Evolutionary conservation across 768 basidiomycete species (phyloP), one percentile per base, ranked within the genome.

Genomic region (Neoboletus magnificus): DNA sequence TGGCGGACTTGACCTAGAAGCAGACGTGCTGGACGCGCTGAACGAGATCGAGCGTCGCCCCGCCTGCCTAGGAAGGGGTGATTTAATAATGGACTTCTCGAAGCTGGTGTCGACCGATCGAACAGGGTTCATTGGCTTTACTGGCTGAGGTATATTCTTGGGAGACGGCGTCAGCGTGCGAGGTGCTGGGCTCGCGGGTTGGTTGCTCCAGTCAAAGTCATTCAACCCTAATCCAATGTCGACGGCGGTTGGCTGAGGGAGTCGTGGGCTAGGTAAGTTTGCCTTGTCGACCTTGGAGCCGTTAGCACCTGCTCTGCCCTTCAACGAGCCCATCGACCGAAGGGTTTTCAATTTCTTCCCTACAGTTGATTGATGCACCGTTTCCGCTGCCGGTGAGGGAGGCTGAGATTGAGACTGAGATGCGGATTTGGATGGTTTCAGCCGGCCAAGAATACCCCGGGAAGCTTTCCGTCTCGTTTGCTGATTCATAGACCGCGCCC

Each of bases 301-400:
- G 23, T 62, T 60, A 40, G 64, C 53, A 25, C 52, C 55, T 35
- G 68, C 59, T 64, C 77, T 83, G 25, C 84, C 80, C 64, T 85
- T 87, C 41, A 92, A 74, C 15, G 90, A 92, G 32, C 89, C 81
- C 86, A 92, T 90, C 3, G 90, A 92, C 20, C 87, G 82, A 55
- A 92, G 73, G 8, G 79, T 86, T 69, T 90, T 91, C 57, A 92
- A 72, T 66, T 76, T 82, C 70, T 79, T 87, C 29, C 70, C 76
- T 11, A 71, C 57, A 25, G 57, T 63, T 12, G 65, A 65, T 18
- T 63, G 66, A 8, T 78, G 49, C 40, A 63, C 62, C 23, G 69
- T 64, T 55, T 82, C 76, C 23, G 78, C 72, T 30, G 72, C 67
- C 8, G 77, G 71, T 15, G 75, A 76, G n/a, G 76, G 76, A 51